A percentile compares a stretch with the other conserved stretches of the same genome.
These are phyloP conservation scores for Tricholoma flavovirens DNA, from an alignment of 768 basidiomycete species.

Conservation along the genomic window DNA sequence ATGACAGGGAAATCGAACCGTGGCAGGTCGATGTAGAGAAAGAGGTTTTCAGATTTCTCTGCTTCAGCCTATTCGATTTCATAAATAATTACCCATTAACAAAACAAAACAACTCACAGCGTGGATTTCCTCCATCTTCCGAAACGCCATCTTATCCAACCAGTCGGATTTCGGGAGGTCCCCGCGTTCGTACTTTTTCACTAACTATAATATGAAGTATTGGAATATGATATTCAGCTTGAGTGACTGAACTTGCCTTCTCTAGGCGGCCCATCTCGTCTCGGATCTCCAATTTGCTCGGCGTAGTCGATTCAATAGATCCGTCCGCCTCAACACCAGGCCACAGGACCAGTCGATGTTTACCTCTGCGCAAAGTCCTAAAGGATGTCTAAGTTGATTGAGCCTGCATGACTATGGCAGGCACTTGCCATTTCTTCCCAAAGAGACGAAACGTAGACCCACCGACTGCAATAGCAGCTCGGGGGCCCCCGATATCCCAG, in stretches of 20 bases:
- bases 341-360: constrained; percentile 86
- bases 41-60: constrained; percentile 89
- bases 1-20: constrained; percentile 97
- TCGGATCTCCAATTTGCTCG: constrained; percentile 71
- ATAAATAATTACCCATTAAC: background rate
- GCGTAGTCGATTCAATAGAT: constrained; percentile 72
- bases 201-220: constrained; percentile 45
- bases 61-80: constrained; percentile 63
- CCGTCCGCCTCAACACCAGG: constrained; percentile 82
- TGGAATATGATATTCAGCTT: background rate
- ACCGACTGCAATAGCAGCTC: constrained; percentile 77
- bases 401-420: background rate
- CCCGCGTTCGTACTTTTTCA: constrained; percentile 94
- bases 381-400: background rate
- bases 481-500: constrained; percentile 89
- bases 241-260: constrained; percentile 47
- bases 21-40: constrained; percentile 92
- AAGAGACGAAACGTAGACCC: constrained; percentile 89
- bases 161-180: constrained; percentile 94
- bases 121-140: constrained; percentile 94
- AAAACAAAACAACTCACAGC: constrained; percentile 47
- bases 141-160: constrained; percentile 89
- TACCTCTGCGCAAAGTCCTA: constrained; percentile 87
- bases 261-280: constrained; percentile 97
- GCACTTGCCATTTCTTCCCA: constrained; percentile 80